Base-by-base conservation (phyloP, 2,329 filamentous ascomycete genomes). In the Monosporascus sp. region DNA sequence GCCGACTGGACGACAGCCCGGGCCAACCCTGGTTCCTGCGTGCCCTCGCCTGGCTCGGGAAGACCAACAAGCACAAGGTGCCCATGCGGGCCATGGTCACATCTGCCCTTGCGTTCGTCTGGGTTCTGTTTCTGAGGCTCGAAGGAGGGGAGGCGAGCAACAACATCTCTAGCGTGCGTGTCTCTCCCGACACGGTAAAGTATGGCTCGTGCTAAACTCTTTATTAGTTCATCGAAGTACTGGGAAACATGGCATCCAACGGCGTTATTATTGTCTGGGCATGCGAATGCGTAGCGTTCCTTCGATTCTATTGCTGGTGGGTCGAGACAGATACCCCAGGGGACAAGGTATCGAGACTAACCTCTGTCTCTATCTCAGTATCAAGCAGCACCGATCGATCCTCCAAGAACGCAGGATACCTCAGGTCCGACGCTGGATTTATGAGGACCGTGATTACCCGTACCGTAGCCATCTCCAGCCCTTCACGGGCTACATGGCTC, bases 61-160 rank as follows among this genome's bases (percentile, higher is more conserved):
- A 59, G 51, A 70, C 65, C 1, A 68, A 67, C 38, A 54, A 56
- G 4, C 57, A 58, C 37, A 63, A 62, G 25, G 70, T 74, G 7
- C 71, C 72, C 1, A 61, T 71, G 48, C 62, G 69, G 2, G 70
- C 72, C 2, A 66, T 74, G 57, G 57, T 72, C 7, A 59, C 72
- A 20, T 73, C 72, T 2, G 65, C 69, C 2, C 47, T 71, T 5
- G 59, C 60, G n/a, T 73, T 74, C 49, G 62, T 65, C 50, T 74
- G 72, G 72, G 66, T 74, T 9, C 72, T 72, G 2, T 74, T 74
- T 47, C 53, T 74, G 20, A 69, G 72, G 47, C 62, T 74, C 14
- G 22, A 46, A 5, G 51, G 31, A 6, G 56, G n/a, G 22, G 42
- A 17, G 42, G 42, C 24, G 24, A 15, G 49, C 46, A 55, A 44